phyloP scores from a whole-genome alignment of 2,329 filamentous ascomycete species.

The Colletotrichum sp. region DNA sequence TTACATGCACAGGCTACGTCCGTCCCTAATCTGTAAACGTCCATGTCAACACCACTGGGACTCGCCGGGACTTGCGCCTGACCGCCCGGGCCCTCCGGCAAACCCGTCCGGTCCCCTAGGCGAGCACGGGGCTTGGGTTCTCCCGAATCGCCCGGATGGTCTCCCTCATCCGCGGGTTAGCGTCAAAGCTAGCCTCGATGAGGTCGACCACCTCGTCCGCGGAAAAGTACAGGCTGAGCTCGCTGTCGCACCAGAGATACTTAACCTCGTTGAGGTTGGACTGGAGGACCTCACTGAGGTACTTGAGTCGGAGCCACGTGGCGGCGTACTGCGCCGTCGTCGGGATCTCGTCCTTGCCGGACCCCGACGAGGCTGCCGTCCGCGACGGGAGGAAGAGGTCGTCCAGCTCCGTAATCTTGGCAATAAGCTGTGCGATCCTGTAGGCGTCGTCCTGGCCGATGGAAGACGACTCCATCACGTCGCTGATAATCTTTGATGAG shows the following conservation, averaged over 20 bases:
- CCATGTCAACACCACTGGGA: not conserved
- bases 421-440: conserved; percentile 62
- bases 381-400: conserved; percentile 60
- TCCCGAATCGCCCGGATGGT: conserved; percentile 62
- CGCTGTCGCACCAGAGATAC: conserved; percentile 69
- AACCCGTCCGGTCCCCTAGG: conserved; percentile 12
- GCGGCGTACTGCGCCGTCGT: conserved; percentile 64
- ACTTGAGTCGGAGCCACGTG: conserved; percentile 68
- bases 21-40: not conserved
- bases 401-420: conserved; percentile 61
- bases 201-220: conserved; percentile 66
- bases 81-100: conserved; percentile 9
- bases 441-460: conserved; percentile 70
- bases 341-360: conserved; percentile 45
- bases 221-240: conserved; percentile 67
- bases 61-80: not conserved
- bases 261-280: conserved; percentile 68
- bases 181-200: conserved; percentile 67
- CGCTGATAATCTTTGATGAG: conserved; percentile 61
- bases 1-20: not conserved
- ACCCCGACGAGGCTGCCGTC: conserved; percentile 21
- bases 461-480: conserved; percentile 65
- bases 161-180: conserved; percentile 62
- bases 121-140: conserved; percentile 46
- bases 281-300: conserved; percentile 67